Conservation (phyloP, 179 eudicot genomes). For the Kewa caespitosa region DNA sequence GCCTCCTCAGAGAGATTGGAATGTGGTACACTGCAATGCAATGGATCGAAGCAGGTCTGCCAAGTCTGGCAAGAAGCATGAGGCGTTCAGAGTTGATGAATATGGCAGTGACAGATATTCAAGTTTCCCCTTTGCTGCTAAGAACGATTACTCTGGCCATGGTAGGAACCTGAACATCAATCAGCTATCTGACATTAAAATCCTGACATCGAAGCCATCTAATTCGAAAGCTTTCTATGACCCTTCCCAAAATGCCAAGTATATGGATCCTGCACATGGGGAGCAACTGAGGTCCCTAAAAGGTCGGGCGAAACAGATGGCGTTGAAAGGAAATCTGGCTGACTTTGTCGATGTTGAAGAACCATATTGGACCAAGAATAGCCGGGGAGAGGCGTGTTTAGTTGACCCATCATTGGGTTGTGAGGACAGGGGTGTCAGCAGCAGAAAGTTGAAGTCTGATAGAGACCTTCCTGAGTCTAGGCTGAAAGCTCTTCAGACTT, state of each 20-base stretch:
- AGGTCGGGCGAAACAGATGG: conserved; percentile 34
- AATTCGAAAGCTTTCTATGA: conserved; percentile 46
- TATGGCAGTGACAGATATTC: conserved; percentile 36
- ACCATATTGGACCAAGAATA: conserved; percentile 42
- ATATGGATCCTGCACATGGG: conserved; percentile 41
- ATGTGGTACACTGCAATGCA: conserved; percentile 34
- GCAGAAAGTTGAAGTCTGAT: conserved; percentile 46
- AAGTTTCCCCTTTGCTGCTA: conserved; percentile 35
- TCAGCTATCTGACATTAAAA: conserved; percentile 74
- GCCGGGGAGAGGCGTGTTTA: conserved; percentile 38
- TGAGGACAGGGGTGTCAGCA: conserved; percentile 39
- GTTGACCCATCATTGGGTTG: conserved; percentile 40
- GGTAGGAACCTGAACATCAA: conserved; percentile 59
- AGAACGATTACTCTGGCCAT: conserved; percentile 37
- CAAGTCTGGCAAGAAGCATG: conserved; percentile 55
- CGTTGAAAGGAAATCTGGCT: conserved; percentile 41
- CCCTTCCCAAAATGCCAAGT: conserved; percentile 44
- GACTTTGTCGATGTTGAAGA: conserved; percentile 44
- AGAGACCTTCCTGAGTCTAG: conserved; percentile 40
- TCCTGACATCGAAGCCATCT: conserved; percentile 73
- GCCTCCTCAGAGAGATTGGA: conserved; percentile 46
- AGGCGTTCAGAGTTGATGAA: conserved; percentile 41
- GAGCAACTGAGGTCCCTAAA: conserved; percentile 48
- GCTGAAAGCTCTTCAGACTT: conserved; percentile 26
- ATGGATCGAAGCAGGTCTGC: conserved; percentile 37